phyloP scores from a whole-genome alignment of 306 rosid species.

The Boehmeria nivea region DNA sequence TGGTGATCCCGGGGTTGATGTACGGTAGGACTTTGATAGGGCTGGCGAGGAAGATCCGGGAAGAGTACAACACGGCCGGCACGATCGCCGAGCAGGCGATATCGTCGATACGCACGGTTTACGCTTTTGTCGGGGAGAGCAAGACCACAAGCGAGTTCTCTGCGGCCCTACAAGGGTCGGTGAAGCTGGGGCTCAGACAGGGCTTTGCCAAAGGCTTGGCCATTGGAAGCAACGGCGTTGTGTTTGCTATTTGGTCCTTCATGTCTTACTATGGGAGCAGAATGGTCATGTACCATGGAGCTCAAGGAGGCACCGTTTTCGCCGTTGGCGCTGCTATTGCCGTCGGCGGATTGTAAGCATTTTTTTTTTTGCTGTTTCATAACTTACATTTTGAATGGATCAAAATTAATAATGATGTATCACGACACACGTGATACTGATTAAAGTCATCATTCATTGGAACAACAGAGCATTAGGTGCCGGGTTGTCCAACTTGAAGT shows the following conservation, averaged over 20 bases:
- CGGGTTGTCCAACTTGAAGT: conserved; percentile 70
- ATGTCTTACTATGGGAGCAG: conserved; percentile 72
- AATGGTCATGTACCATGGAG: conserved; percentile 84
- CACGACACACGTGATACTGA: too few species aligned
- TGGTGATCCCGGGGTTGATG: conserved; percentile 75
- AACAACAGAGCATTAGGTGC: conserved; percentile 57
- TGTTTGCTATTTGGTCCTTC: conserved; percentile 82
- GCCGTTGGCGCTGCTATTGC: conserved; percentile 71
- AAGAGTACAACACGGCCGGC: conserved; percentile 64
- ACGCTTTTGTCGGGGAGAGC: conserved; percentile 74
- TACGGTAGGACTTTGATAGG: conserved; percentile 72
- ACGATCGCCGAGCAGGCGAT: conserved; percentile 72
- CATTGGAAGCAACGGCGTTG: conserved; percentile 72
- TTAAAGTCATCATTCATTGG: too few species aligned
- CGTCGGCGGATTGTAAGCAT: conserved; percentile 74
- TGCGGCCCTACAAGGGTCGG: conserved; percentile 50
- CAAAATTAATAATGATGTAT: not conserved
- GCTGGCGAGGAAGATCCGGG: conserved; percentile 51
- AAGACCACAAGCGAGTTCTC: conserved; percentile 59
- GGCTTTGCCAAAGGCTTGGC: conserved; percentile 88
- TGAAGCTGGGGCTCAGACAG: conserved; percentile 64
- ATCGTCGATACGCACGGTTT: conserved; percentile 78
- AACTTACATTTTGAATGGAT: not conserved
- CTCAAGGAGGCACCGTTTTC: conserved; percentile 74
- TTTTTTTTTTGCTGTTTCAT: not conserved